Conservation (phyloP, 169 alveolate species). For the Plasmodium gaboni region DNA sequence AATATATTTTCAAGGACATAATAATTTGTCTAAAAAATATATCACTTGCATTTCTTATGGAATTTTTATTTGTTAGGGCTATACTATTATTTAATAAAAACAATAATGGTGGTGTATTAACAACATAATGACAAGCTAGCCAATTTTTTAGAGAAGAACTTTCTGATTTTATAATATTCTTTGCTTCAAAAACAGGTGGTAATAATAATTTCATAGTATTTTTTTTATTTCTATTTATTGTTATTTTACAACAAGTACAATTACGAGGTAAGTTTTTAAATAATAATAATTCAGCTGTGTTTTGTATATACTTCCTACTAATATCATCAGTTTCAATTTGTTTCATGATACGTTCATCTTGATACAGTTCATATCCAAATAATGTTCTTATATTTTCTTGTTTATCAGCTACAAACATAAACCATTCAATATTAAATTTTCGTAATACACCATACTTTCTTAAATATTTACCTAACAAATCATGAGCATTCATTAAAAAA, state of each 20-base stretch:
- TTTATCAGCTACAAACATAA: conserved; percentile 72
- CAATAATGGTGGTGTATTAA: conserved; percentile 83
- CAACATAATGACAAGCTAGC: conserved; percentile 85
- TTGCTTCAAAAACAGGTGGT: conserved; percentile 76
- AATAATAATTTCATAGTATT: conserved; percentile 72
- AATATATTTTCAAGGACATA: conserved; percentile 79
- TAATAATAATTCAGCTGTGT: conserved; percentile 74
- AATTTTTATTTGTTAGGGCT: conserved; percentile 78
- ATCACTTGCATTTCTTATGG: conserved; percentile 79
- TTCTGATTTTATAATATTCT: conserved; percentile 78
- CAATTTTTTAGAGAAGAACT: conserved; percentile 81
- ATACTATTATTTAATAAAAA: conserved; percentile 81
- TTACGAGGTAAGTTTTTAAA: conserved; percentile 73
- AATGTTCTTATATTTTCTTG: conserved; percentile 52
- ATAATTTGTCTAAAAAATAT: conserved; percentile 84
- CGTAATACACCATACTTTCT: conserved; percentile 61
- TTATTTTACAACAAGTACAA: conserved; percentile 72
- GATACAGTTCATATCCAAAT: conserved; percentile 69
- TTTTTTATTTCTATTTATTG: conserved; percentile 55
- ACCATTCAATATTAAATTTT: conserved; percentile 70
- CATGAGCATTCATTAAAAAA: conserved; percentile 75
- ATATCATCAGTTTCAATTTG: conserved; percentile 60
- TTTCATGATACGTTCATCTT: conserved; percentile 49
- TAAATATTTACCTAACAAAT: conserved; percentile 45
- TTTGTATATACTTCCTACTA: conserved; percentile 41